phyloP scores from a whole-genome alignment of 352 stramenopile species.

The Pilasporangium apinafurcum region DNA sequence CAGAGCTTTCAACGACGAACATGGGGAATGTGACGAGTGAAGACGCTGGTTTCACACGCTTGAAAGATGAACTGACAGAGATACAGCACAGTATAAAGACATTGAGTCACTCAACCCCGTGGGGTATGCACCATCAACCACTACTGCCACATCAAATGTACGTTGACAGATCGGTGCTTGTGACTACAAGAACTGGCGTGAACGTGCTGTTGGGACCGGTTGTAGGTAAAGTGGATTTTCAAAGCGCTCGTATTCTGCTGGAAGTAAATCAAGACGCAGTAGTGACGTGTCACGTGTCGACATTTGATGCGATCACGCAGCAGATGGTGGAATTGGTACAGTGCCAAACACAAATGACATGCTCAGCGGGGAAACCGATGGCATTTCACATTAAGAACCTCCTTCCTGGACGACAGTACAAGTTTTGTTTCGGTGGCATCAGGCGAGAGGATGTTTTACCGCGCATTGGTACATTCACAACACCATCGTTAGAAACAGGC shows the following conservation, averaged over 20 bases:
- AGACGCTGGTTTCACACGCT: constrained; percentile 20
- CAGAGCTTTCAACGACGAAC: not conserved
- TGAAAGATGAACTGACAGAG: constrained; percentile 36
- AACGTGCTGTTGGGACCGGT: constrained; percentile 60
- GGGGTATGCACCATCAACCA: constrained; percentile 19
- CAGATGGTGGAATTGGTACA: constrained; percentile 32
- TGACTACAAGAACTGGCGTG: constrained; percentile 38
- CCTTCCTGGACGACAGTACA: constrained; percentile 46
- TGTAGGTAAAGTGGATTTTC: constrained; percentile 49
- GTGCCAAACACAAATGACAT: constrained; percentile 12
- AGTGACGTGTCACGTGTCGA: constrained; percentile 48
- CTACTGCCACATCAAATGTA: constrained; percentile 21
- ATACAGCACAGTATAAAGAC: constrained; percentile 31
- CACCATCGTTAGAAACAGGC: constrained; percentile 25
- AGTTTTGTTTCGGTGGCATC: constrained; percentile 53
- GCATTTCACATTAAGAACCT: constrained; percentile 38
- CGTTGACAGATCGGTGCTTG: constrained; percentile 13
- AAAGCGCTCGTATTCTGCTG: constrained; percentile 49
- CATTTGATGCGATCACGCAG: constrained; percentile 28
- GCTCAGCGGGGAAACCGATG: constrained; percentile 19
- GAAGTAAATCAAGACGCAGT: constrained; percentile 33
- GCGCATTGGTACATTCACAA: constrained; percentile 37
- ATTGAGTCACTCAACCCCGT: constrained; percentile 12
- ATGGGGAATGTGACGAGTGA: constrained; percentile 47
- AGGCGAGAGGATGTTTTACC: constrained; percentile 20